Evolutionary conservation across 2,329 filamentous ascomycete species (phyloP), one percentile per base, ranked within the genome.

Genomic region (Cladorrhinum sp.): DNA sequence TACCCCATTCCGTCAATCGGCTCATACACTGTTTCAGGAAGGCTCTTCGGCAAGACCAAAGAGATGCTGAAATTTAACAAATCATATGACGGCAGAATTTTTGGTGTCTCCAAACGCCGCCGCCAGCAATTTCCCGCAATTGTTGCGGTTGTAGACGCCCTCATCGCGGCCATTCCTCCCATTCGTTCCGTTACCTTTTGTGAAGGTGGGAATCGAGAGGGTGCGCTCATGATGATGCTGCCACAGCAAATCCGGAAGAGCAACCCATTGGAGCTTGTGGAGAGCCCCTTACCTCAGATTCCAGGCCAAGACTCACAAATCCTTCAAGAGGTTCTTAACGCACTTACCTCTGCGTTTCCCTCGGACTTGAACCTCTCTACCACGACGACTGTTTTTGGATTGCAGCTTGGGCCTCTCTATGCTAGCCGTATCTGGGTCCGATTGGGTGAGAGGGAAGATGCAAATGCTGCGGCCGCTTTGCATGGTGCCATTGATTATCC

Each of bases 1-100:
- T 97, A 96, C 72, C 93, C 93, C 0, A 89, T 96, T 24, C 85
- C 91, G 0, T 87, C 89, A 20, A 88, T 95, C 72, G 93, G 92
- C 63, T 88, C 90, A 1, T 96, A 95, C 74, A 84, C 80, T 8
- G 90, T 87, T 1, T 73, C 80, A 0, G 83, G 84, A 10, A 70
- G 77, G 2, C 77, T 83, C 2, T 96, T 96, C 69, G 76, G 74
- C 50, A 72, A 81, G 64, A 82, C 80, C 23, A 71, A 75, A 25
- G 71, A 76, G 57, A 83, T 87, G 83, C 77, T 79, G 16, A 72
- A 75, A 10, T 67, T 79, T 50, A 85, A 86, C 69, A 71, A 76
- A 9, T 72, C 76, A 50, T 75, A 81, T 52, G 74, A 80, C 1
- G 81, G 76, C 18, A 85, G 85, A 65, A 85, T 88, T 41, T 92